Evolutionary conservation across 2,329 filamentous ascomycete genomes (phyloP).

Genomic region (Aspergillus nomiae): DNA sequence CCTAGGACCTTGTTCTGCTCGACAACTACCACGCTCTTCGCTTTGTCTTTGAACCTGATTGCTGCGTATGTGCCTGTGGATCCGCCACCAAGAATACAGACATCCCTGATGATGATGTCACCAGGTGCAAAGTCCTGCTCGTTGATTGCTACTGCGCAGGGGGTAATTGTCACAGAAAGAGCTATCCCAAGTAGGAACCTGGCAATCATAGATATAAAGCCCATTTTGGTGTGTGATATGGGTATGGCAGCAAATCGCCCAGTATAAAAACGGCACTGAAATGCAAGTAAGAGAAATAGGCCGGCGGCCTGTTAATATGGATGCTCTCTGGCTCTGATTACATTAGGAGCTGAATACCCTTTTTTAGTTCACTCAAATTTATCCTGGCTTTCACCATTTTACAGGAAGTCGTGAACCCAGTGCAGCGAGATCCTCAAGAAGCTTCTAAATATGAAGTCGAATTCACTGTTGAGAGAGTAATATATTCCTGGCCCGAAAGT

Average conservation of each 20-base stretch:
- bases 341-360: neutral
- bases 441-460: no score
- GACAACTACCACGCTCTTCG: constrained; percentile 37
- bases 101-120: constrained; percentile 29
- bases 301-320: neutral
- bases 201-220: neutral
- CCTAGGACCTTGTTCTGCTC: constrained; percentile 39
- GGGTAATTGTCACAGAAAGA: neutral
- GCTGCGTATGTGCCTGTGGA: constrained; percentile 38
- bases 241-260: neutral
- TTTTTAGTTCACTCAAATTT: neutral
- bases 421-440: no score
- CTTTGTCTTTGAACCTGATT: constrained; percentile 31
- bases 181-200: neutral
- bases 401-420: no score
- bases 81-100: constrained; percentile 40
- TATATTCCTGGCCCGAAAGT: no score
- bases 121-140: neutral
- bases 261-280: neutral
- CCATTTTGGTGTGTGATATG: neutral
- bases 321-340: neutral
- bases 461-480: no score
- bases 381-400: no score
- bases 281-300: neutral
- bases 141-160: neutral